Evolutionary conservation across 192 early-diverging fungal species (phyloP).

Genomic region (Lobosporangium transversale): DNA sequence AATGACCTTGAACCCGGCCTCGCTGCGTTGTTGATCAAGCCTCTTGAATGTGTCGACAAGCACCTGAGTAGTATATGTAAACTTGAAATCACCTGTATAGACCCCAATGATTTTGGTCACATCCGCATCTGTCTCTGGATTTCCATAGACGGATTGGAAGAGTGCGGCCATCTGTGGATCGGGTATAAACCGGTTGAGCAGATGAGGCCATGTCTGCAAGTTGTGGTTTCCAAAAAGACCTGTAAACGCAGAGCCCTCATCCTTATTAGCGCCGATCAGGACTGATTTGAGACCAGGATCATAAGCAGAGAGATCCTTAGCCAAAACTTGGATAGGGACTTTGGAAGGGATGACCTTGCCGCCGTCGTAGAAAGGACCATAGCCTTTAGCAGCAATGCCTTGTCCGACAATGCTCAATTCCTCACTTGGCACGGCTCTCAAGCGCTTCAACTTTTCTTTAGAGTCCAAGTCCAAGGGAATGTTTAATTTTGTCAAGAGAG

Average conservation of each 20-base stretch:
- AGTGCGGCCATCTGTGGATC: not conserved
- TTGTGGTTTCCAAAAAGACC: not conserved
- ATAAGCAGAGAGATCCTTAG: slow-evolving; percentile 3
- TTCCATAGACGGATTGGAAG: slow-evolving; percentile 21
- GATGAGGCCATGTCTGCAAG: not conserved
- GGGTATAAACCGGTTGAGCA: slow-evolving; percentile 4
- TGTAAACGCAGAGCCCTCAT: slow-evolving; percentile 25
- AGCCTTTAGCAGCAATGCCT: not conserved
- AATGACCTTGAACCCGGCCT: not conserved
- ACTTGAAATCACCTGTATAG: slow-evolving; percentile 7
- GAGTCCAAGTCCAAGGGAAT: slow-evolving; percentile 18
- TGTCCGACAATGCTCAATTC: not conserved
- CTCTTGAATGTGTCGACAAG: not conserved
- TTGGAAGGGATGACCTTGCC: slow-evolving; percentile 19
- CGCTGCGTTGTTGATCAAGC: not conserved
- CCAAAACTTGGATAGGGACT: not conserved
- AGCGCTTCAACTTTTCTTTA: slow-evolving; percentile 16
- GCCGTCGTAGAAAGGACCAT: slow-evolving; percentile 11
- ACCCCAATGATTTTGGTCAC: not conserved
- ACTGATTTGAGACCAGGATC: slow-evolving; percentile 32
- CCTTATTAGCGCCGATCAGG: slow-evolving; percentile 27
- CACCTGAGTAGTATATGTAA: slow-evolving; percentile 1
- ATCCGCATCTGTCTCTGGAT: slow-evolving; percentile 15
- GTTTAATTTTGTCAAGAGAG: slow-evolving; percentile 1
- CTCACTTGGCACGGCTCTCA: slow-evolving; percentile 13